Conservation (phyloP, 2,329 filamentous ascomycete species). For the Aureobasidium leucospermi region DNA sequence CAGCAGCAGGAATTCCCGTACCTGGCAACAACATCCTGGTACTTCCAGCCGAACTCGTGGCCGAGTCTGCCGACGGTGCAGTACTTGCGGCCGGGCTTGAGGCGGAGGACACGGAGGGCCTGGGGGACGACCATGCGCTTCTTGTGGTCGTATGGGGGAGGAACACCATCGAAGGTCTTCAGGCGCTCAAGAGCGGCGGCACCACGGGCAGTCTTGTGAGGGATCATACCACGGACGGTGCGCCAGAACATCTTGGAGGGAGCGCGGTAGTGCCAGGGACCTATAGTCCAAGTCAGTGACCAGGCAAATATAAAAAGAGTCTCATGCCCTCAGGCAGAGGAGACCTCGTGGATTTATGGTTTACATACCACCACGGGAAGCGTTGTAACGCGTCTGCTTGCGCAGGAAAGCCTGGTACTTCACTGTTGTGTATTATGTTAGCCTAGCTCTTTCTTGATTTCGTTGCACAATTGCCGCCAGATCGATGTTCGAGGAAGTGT, state of each 20-base stretch:
- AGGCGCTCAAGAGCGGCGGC: slow-evolving; percentile 94
- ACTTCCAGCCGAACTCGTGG: slow-evolving; percentile 99
- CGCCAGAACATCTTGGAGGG: slow-evolving; percentile 99
- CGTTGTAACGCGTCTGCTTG: slow-evolving; percentile 99
- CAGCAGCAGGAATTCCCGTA: slow-evolving; percentile 41
- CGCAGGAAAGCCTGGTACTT: slow-evolving; percentile 99
- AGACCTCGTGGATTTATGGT: slow-evolving; percentile 16
- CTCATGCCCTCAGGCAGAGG: slow-evolving; percentile 4
- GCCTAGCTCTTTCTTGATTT: slow-evolving; percentile 10
- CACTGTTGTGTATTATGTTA: slow-evolving; percentile 54
- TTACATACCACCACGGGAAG: slow-evolving; percentile 85
- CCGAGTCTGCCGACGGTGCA: slow-evolving; percentile 97
- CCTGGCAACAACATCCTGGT: slow-evolving; percentile 98
- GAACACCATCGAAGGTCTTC: slow-evolving; percentile 99
- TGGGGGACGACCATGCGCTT: slow-evolving; percentile 99
- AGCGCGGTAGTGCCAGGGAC: slow-evolving; percentile 99
- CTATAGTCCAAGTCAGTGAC: slow-evolving; percentile 35
- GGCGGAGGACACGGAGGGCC: slow-evolving; percentile 88
- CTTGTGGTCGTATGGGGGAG: slow-evolving; percentile 98
- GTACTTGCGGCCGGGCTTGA: slow-evolving; percentile 99
- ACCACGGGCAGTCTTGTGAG: slow-evolving; percentile 98
- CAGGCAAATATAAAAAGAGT: slow-evolving; percentile 11
- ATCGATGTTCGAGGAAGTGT: background rate
- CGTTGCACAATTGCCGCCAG: slow-evolving; percentile 7
- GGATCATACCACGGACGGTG: slow-evolving; percentile 99